A percentile compares a stretch with the other conserved stretches of the same genome.
These are phyloP conservation scores for Coemansia sp. DNA, from an alignment of 192 early-diverging fungal species.

Conservation along the genomic window DNA sequence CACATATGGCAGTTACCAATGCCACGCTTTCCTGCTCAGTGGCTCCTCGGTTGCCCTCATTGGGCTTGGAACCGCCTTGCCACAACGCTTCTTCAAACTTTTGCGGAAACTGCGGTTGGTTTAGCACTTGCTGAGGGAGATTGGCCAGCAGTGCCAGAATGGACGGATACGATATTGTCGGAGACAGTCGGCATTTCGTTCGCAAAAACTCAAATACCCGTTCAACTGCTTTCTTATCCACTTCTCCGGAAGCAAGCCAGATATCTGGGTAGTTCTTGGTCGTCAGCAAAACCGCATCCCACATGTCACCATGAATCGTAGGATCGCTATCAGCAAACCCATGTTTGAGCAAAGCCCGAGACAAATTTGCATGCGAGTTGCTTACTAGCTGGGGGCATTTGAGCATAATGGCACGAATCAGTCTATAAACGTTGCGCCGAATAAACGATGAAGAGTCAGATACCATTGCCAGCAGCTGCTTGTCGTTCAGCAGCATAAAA, in stretches of 20 bases:
- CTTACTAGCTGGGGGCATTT: conserved; percentile 47
- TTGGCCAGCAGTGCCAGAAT: conserved; percentile 70
- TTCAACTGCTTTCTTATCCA: conserved; percentile 52
- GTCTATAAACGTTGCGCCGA: conserved; percentile 34
- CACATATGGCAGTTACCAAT: conserved; percentile 37
- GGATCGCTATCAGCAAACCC: conserved; percentile 75
- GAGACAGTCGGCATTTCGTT: conserved; percentile 63
- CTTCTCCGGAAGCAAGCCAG: conserved; percentile 41
- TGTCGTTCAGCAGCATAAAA: conserved; percentile 22
- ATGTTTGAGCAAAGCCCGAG: conserved; percentile 58
- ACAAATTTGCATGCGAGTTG: conserved; percentile 49
- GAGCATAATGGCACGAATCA: conserved; percentile 32
- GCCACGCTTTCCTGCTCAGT: conserved; percentile 24
- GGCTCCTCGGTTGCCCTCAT: conserved; percentile 5
- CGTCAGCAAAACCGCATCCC: conserved; percentile 81
- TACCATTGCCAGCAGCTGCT: conserved; percentile 15
- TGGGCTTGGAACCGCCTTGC: conserved; percentile 15
- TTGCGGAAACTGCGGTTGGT: conserved; percentile 30
- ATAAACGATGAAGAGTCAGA: conserved; percentile 29
- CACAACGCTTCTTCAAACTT: conserved; percentile 36
- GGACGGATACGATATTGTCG: conserved; percentile 68
- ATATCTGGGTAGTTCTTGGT: conserved; percentile 68
- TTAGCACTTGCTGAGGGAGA: conserved; percentile 51
- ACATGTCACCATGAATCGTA: conserved; percentile 72
- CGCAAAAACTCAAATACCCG: conserved; percentile 71